These are phyloP conservation scores for Ogataea degrootiae DNA, from an alignment of 805 yeast genomes.

Conservation along the genomic window DNA sequence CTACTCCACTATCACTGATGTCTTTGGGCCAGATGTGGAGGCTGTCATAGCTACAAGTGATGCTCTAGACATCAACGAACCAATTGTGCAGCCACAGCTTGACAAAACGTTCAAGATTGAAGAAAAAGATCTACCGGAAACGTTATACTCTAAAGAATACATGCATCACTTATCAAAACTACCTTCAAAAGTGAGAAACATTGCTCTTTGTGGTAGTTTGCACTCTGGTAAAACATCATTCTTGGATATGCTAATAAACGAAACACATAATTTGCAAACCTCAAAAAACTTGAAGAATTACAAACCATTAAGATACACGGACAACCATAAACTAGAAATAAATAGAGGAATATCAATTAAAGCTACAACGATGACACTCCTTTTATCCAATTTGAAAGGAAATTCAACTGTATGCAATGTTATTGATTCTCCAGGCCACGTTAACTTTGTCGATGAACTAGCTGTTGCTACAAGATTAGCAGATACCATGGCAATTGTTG, in stretches of 20 bases:
- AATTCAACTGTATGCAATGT: slow-evolving; percentile 59
- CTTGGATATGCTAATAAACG: slow-evolving; percentile 59
- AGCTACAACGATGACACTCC: slow-evolving; percentile 54
- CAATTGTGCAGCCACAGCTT: slow-evolving; percentile 54
- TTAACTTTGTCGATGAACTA: slow-evolving; percentile 74
- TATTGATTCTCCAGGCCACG: slow-evolving; percentile 91
- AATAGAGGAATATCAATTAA: slow-evolving; percentile 69
- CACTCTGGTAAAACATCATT: slow-evolving; percentile 86
- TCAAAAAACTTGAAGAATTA: slow-evolving; percentile 32
- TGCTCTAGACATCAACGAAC: slow-evolving; percentile 44
- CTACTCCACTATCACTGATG: slow-evolving; percentile 39
- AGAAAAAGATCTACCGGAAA: slow-evolving; percentile 51
- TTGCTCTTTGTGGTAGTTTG: slow-evolving; percentile 74
- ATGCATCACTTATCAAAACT: slow-evolving; percentile 41
- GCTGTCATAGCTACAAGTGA: slow-evolving; percentile 50
- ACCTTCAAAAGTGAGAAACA: slow-evolving; percentile 66
- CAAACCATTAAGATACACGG: slow-evolving; percentile 60
- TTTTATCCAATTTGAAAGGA: slow-evolving; percentile 48
- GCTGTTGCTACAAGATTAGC: slow-evolving; percentile 50
- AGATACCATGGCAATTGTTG: slow-evolving; percentile 64
- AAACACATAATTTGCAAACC: slow-evolving; percentile 51
- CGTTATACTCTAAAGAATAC: slow-evolving; percentile 59
- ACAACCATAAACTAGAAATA: slow-evolving; percentile 63
- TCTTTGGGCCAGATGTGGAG: slow-evolving; percentile 62
- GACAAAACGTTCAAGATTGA: slow-evolving; percentile 44